Percentiles rank a stretch among this genome's conserved stretches.
Conservation (phyloP, 495 filamentous ascomycete genomes). For the Bacidia rubella region DNA sequence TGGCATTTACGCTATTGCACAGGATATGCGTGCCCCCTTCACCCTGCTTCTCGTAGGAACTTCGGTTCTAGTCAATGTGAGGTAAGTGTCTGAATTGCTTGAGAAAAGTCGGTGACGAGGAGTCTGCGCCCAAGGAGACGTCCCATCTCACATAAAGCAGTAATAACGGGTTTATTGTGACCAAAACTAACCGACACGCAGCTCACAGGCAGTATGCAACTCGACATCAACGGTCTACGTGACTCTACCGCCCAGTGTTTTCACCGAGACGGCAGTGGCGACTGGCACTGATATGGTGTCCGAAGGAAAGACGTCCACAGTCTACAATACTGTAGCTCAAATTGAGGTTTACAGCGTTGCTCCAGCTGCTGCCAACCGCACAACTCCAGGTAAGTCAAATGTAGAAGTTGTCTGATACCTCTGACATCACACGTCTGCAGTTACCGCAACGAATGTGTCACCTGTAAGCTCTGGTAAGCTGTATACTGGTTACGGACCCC, state of each 20-base stretch:
- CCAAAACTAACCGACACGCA: not conserved
- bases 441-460: not conserved
- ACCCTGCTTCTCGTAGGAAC: too few species aligned
- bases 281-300: not conserved
- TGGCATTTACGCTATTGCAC: too few species aligned
- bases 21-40: too few species aligned
- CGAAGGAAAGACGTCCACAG: not conserved
- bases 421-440: not conserved
- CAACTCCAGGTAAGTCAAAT: conserved; percentile 2
- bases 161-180: not conserved
- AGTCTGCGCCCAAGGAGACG: too few species aligned
- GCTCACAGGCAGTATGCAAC: not conserved
- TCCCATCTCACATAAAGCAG: too few species aligned
- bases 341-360: conserved; percentile 6
- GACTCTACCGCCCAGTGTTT: not conserved
- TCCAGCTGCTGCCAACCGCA: not conserved
- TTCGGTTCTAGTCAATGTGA: too few species aligned
- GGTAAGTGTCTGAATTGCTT: too few species aligned
- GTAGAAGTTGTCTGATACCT: not conserved
- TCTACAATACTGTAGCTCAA: conserved; percentile 4
- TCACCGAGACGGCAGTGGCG: conserved; percentile 11
- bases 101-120: too few species aligned
- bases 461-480: conserved; percentile 2
- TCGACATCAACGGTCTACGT: conserved; percentile 1
- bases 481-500: conserved; percentile 7